A percentile compares a stretch with the other conserved stretches of the same genome.
Evolutionary conservation across 2,329 filamentous ascomycete genomes (phyloP).

Genomic region (Penicillium concentricum): DNA sequence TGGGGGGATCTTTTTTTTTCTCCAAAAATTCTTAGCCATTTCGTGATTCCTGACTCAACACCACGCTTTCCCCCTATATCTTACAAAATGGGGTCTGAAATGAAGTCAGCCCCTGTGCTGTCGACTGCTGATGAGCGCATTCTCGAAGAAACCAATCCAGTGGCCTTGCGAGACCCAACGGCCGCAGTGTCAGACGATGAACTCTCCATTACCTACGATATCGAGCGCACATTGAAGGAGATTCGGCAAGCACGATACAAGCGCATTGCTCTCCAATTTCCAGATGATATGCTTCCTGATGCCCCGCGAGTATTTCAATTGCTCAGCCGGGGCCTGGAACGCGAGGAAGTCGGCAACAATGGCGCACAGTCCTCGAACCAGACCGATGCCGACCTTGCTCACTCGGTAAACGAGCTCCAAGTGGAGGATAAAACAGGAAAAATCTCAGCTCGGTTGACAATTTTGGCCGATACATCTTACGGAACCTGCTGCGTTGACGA

Average conservation of each 20-base stretch:
- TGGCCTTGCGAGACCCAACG: conserved; percentile 34
- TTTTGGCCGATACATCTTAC: conserved; percentile 93
- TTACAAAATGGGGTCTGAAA: conserved; percentile 29
- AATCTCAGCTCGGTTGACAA: conserved; percentile 60
- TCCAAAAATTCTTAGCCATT: conserved; percentile 21
- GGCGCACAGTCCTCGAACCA: conserved; percentile 15
- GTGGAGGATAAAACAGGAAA: conserved; percentile 23
- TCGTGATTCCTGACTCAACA: conserved; percentile 1
- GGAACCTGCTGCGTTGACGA: conserved; percentile 97
- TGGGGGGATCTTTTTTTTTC: conserved; percentile 26
- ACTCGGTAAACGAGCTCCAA: conserved; percentile 29
- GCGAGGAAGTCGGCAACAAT: conserved; percentile 20
- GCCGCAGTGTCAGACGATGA: conserved; percentile 62
- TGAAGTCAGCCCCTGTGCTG: conserved; percentile 55
- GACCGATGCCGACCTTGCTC: conserved; percentile 19
- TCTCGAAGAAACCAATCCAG: conserved; percentile 54
- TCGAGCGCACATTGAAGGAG: conserved; percentile 73
- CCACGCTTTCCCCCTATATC: conserved; percentile 4
- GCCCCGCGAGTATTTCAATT: conserved; percentile 74
- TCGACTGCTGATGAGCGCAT: conserved; percentile 64
- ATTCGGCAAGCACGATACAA: conserved; percentile 70
- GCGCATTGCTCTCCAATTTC: conserved; percentile 89
- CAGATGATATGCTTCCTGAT: conserved; percentile 87
- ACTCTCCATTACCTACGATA: conserved; percentile 76
- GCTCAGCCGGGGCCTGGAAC: conserved; percentile 55